These are phyloP conservation scores for Penicillium soppii DNA, from an alignment of 495 filamentous ascomycete species.

Conservation along the genomic window DNA sequence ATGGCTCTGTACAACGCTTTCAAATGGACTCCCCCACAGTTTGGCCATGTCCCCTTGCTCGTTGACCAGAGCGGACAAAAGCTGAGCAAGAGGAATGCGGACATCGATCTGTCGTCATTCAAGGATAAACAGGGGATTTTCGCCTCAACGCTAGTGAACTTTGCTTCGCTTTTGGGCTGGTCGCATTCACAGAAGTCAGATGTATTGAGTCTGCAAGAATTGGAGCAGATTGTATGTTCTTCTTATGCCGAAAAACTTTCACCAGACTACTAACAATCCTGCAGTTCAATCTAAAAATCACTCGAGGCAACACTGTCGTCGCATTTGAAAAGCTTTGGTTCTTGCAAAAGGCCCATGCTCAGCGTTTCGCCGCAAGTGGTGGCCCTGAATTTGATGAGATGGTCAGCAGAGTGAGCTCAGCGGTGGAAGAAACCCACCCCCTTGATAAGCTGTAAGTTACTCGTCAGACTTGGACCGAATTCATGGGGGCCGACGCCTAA, in stretches of 20 bases:
- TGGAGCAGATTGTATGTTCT: constrained; percentile 61
- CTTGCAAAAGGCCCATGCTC: constrained; percentile 73
- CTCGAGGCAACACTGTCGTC: constrained; percentile 83
- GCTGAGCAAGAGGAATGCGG: constrained; percentile 81
- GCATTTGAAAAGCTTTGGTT: constrained; percentile 76
- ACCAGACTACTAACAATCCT: constrained; percentile 12
- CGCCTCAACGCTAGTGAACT: constrained; percentile 76
- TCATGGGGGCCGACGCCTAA: not conserved
- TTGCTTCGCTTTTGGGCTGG: constrained; percentile 85
- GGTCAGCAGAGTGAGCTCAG: constrained; percentile 36
- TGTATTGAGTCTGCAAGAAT: constrained; percentile 65
- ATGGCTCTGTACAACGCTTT: constrained; percentile 84
- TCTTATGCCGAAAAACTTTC: not conserved
- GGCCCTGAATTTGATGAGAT: constrained; percentile 48
- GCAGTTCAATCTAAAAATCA: constrained; percentile 80
- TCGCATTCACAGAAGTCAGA: constrained; percentile 64
- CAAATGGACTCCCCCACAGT: constrained; percentile 77
- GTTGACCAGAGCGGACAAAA: constrained; percentile 75
- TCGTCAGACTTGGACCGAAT: not conserved
- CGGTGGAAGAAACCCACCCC: constrained; percentile 32
- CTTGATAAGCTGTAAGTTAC: constrained; percentile 29
- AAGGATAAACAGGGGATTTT: constrained; percentile 64
- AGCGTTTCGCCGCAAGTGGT: constrained; percentile 34
- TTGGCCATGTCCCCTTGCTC: constrained; percentile 87
- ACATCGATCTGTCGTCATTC: constrained; percentile 69